Evolutionary conservation across 2,329 filamentous ascomycete genomes (phyloP), one percentile per base, ranked within the genome.

Genomic region (Xylaria sp.): DNA sequence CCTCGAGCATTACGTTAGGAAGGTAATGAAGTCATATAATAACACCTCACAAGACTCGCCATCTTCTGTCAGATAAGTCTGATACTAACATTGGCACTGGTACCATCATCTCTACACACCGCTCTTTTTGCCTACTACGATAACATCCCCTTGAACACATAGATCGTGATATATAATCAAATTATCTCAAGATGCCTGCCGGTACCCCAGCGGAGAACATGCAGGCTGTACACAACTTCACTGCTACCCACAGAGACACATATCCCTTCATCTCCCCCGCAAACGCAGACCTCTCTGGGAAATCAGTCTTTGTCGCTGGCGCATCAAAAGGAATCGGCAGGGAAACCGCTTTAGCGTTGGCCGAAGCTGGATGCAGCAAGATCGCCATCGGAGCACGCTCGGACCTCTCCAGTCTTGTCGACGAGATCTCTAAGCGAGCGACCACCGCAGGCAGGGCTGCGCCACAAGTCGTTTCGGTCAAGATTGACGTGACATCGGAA

Each of bases 381-480:
- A 85, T 89, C 67, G 81, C 81, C 45, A 76, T 89, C 15, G 82
- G 77, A 13, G 86, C 86, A 2, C 83, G 87, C 9, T 84, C 83
- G 3, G 71, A 77, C n/a, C 77, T 88, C 4, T 75, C 77, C 17
- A 73, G 73, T 2, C 73, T 86, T 0, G 72, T 71, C 72, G 67
- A 70, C 0, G 78, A 76, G n/a, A 80, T 83, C 10, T 78, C 77
- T 13, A 73, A 75, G 49, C 79, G 78, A 2, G 78, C 78, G 0
- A 70, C 66, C 4, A 68, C 69, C 1, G 75, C 75, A 0, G 73
- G 74, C n/a, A 69, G 67, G 54, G 61, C 61, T 4, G 71, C 70
- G 31, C 77, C 77, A 2, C 70, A 75, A 39, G 72, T 79, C 11
- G 61, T 79, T 22, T 65, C 74, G 15, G 47, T 81, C 3, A 65